A percentile compares a stretch with the other conserved stretches of the same genome.
Evolutionary conservation across 164 flowering plant genomes (phyloP).

Genomic region (Macadamia integrifolia): DNA sequence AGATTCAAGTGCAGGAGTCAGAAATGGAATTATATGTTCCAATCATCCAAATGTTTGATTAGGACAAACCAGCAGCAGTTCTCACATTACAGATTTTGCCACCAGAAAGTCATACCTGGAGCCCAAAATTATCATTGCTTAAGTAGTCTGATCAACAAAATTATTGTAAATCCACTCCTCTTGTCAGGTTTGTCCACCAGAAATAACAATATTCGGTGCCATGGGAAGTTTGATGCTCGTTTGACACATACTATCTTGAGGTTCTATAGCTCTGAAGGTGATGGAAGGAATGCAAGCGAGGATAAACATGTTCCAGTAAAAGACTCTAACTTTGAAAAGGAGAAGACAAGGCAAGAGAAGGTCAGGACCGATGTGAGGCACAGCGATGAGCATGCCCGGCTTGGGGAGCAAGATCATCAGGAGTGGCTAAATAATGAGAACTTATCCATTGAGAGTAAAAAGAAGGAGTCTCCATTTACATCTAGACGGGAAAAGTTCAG

Average conservation of each 20-base stretch:
- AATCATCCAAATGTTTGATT: slow-evolving; percentile 24
- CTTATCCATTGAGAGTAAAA: slow-evolving; percentile 64
- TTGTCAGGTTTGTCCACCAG: slow-evolving; percentile 12
- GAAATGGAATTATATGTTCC: slow-evolving; percentile 38
- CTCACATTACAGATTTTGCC: slow-evolving; percentile 16
- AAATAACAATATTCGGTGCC: slow-evolving; percentile 8
- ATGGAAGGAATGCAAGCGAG: slow-evolving; percentile 78
- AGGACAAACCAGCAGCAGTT: slow-evolving; percentile 20
- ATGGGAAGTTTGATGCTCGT: slow-evolving; percentile 14
- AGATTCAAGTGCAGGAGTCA: slow-evolving; percentile 45
- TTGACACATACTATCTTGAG: slow-evolving; percentile 29
- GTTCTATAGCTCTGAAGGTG: slow-evolving; percentile 75
- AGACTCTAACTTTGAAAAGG: slow-evolving; percentile 49
- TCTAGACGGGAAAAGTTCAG: slow-evolving; percentile 65
- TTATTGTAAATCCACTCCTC: slow-evolving; percentile 15
- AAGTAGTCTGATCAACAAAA: slow-evolving; percentile 25
- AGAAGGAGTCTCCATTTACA: slow-evolving; percentile 77
- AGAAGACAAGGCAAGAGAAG: slow-evolving; percentile 31
- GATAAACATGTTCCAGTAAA: slow-evolving; percentile 48
- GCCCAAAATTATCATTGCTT: slow-evolving; percentile 2
- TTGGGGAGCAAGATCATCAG: slow-evolving; percentile 89
- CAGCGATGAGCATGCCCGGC: slow-evolving; percentile 66
- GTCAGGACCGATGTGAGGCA: slow-evolving; percentile 21
- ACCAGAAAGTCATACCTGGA: slow-evolving; percentile 3
- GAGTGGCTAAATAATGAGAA: slow-evolving; percentile 89